Evolutionary conservation across 768 basidiomycete species (phyloP).

Genomic region (Boletus eberwhitei): DNA sequence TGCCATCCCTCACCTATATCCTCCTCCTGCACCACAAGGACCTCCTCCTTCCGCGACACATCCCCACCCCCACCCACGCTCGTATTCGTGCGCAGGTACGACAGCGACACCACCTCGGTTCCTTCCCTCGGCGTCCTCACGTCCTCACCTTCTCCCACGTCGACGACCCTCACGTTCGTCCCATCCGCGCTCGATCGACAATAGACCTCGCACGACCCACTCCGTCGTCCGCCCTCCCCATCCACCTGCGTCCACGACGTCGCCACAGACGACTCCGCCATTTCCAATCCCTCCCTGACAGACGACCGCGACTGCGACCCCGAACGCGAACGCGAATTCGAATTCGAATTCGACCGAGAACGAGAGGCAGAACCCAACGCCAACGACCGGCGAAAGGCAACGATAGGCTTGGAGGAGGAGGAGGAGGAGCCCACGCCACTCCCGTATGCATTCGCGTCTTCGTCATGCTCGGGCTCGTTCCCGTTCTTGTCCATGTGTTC

Average conservation of each 20-base stretch:
- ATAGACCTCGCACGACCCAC: not conserved
- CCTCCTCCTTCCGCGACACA: slow-evolving; percentile 19
- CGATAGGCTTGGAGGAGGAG: not conserved
- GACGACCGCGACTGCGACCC: slow-evolving; percentile 17
- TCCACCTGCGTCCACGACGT: slow-evolving; percentile 30
- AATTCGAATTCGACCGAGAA: slow-evolving; percentile 2
- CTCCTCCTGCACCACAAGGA: slow-evolving; percentile 22
- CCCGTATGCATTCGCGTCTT: not conserved
- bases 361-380: not conserved
- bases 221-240: not conserved
- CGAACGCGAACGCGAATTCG: not conserved
- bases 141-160: not conserved
- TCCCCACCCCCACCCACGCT: not conserved
- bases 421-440: not conserved
- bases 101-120: slow-evolving; percentile 27
- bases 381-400: not conserved
- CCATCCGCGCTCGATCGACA: slow-evolving; percentile 2
- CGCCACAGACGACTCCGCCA: slow-evolving; percentile 22
- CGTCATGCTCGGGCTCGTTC: not conserved
- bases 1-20: slow-evolving; percentile 28
- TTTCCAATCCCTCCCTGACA: slow-evolving; percentile 9
- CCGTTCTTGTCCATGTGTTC: not conserved
- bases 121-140: not conserved
- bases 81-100: slow-evolving; percentile 30
- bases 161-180: not conserved